Evolutionary conservation across 1,284 basidiomycete species (phyloP), one percentile per base, ranked within the genome.

Genomic region (Golubevia sp.): DNA sequence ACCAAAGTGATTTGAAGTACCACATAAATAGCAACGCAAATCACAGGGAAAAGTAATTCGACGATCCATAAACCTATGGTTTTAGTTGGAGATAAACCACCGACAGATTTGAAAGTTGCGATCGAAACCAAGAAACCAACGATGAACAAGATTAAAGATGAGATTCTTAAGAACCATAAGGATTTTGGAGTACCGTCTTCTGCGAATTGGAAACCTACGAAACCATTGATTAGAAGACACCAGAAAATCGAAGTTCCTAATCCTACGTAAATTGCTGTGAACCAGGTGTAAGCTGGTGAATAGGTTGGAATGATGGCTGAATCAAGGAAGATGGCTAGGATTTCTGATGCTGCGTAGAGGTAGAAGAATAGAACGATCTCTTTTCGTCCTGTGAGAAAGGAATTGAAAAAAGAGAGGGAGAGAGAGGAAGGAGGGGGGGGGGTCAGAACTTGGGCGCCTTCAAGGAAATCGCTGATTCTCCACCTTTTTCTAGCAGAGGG

Each of bases 321-420:
- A 61, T 82, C 79, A 20, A 82, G 62, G 51, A 82, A 82, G 68
- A 82, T 74, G 53, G 74, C 80, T 44, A 82, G 56, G 26, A 77
- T 61, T 68, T 82, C 80, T 5, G 72, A 73, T 15, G 80, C 8
- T 3, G 76, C 77, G 34, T 76, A 82, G 15, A 81, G 70, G 62
- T 79, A 81, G 64, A 82, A 80, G 68, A 82, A 79, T 51, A 79
- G 70, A 1, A 81, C 73, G 55, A 82, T 81, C 61, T 82, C 80
- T 63, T 81, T 79, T 15, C 80, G 66, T 2, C 67, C 67, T 64
- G 62, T 15, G 7, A 13, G 27, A 48, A 15, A 30, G 25, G 55
- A 21, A 7, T 55, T 15, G 52, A 21, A 21, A 55, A 13, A 21
- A 21, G n/a, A 55, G 21, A n/a, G n/a, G n/a, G n/a, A n/a, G n/a